Evolutionary conservation across 192 early-diverging fungal species (phyloP), one percentile per base, ranked within the genome.

Genomic region (Coemansia umbellata): DNA sequence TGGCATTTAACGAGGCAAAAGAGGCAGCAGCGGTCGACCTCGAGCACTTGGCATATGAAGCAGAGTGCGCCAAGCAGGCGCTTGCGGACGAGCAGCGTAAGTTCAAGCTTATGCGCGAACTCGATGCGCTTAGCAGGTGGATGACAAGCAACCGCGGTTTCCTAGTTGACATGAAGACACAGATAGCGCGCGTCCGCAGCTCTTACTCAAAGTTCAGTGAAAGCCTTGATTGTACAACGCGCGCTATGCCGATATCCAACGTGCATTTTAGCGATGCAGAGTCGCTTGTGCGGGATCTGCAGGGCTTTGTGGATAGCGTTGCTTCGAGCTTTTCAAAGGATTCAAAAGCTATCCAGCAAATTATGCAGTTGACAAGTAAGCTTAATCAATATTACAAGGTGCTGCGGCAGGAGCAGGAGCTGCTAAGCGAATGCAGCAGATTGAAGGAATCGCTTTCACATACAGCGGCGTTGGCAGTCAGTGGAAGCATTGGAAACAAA

Each of bases 161-260:
- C 1, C 56, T 67, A 43, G 56, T 19, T 0, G 56, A 47, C 24
- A 67, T 75, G 60, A 36, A 33, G 14, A 31, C 15, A 15, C 53
- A 53, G 28, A 27, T 75, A 2, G 40, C 35, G 17, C 17, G 43
- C 1, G 60, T 68, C 27, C 37, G 57, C 9, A 31, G 22, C 27
- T 35, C 55, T 17, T 75, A 75, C 42, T 26, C 43, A 33, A 23
- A 8, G 17, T 55, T 75, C 37, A 43, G 52, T 31, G 23, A 39
- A 18, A 17, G 44, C 0, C 37, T 75, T 47, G 53, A 33, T 32
- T 42, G 48, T 24, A 68, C 72, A 4, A 62, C 72, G 23, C 50
- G 57, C 14, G 65, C 72, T 6, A 75, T 75, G 72, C 65, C 72
- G 8, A 49, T 75, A 14, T 35, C 59, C 11, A 57, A 45, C 49